These are phyloP conservation scores for Paratinospora sagittata DNA, from an alignment of 164 flowering plant species.

Conservation along the genomic window DNA sequence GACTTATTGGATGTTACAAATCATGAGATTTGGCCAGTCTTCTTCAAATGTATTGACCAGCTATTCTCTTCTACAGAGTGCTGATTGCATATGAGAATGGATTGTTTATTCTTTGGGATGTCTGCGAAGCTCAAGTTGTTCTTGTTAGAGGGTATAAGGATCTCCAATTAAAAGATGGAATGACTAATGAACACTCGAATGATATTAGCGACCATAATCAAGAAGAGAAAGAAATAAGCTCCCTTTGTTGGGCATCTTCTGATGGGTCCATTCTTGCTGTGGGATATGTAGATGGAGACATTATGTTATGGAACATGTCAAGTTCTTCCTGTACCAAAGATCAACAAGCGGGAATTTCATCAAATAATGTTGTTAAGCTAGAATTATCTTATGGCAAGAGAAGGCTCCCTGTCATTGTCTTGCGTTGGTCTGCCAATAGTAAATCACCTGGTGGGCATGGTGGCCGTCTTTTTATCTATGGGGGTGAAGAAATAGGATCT, in stretches of 20 bases:
- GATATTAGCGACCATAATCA: conserved; percentile 29
- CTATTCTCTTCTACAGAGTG: conserved; percentile 44
- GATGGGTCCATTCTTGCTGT: conserved; percentile 79
- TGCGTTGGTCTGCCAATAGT: conserved; percentile 56
- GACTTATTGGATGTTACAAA: too few relatives aligned
- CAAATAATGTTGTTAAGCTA: conserved; percentile 61
- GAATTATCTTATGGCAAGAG: conserved; percentile 65
- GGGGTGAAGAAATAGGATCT: conserved; percentile 88
- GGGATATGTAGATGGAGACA: conserved; percentile 91
- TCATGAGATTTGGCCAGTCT: neutral
- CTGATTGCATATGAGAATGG: conserved; percentile 80
- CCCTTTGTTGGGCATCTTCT: conserved; percentile 89
- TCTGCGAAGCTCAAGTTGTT: conserved; percentile 44
- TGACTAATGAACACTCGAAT: conserved; percentile 19
- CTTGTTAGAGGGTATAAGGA: conserved; percentile 61
- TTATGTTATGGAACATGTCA: conserved; percentile 72
- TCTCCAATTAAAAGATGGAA: conserved; percentile 55
- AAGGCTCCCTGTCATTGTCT: conserved; percentile 79
- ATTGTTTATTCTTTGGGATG: conserved; percentile 76
- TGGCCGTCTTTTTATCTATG: conserved; percentile 78
- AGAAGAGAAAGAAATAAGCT: conserved; percentile 78
- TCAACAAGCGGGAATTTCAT: conserved; percentile 31
- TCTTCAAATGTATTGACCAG: neutral
- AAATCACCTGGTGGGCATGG: conserved; percentile 32
- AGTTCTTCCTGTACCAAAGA: conserved; percentile 30